Percentiles rank a stretch among this genome's conserved stretches.
These are phyloP conservation scores for Syzygium aqueum DNA, from an alignment of 345 rosid genomes.

Conservation along the genomic window DNA sequence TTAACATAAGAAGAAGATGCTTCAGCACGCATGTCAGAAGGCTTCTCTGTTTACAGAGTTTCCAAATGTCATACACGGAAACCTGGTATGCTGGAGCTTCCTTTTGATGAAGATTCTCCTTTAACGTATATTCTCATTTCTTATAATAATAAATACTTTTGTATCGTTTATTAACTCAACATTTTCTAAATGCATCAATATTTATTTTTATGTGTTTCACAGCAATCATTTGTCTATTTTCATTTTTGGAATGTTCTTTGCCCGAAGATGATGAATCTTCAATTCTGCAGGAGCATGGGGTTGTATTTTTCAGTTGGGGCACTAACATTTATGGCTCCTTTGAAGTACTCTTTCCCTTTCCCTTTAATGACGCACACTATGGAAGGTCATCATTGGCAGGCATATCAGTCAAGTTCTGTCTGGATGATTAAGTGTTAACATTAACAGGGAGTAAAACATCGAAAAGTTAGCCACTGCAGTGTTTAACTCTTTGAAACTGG, in stretches of 20 bases:
- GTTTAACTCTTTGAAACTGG: neutral
- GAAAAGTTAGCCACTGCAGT: neutral
- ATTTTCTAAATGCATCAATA: neutral
- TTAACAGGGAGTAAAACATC: neutral
- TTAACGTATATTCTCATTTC: neutral
- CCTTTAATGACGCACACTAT: neutral
- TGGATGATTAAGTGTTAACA: neutral
- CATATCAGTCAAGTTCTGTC: neutral
- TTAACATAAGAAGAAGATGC: neutral
- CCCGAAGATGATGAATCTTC: neutral
- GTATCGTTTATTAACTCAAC: neutral
- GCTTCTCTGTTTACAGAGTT: neutral
- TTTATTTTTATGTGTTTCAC: neutral
- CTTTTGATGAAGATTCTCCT: neutral
- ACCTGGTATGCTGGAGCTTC: neutral
- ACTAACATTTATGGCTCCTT: neutral
- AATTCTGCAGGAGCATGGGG: neutral
- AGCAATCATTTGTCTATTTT: neutral
- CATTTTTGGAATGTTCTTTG: neutral
- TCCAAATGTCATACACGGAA: neutral
- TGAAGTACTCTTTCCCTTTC: neutral
- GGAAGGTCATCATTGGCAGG: neutral
- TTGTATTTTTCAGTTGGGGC: neutral
- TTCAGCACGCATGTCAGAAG: neutral
- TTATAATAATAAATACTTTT: neutral